Percentiles rank a stretch among this genome's conserved stretches.
These are phyloP conservation scores for Gracilariopsis chorda DNA, from an alignment of 23 red algal genomes.

Conservation along the genomic window DNA sequence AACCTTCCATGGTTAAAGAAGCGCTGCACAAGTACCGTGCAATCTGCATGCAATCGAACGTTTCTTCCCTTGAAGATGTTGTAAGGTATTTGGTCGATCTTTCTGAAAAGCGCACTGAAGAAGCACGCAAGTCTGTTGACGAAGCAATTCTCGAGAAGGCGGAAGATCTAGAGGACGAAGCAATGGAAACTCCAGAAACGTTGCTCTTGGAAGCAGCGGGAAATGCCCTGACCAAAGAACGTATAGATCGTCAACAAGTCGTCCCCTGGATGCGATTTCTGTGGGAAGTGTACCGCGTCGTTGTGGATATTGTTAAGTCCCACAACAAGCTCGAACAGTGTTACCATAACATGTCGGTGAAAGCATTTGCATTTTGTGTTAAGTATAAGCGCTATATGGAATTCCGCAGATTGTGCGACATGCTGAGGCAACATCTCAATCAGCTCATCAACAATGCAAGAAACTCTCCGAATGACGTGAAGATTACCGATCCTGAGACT, in stretches of 20 bases:
- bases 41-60: slow-evolving; percentile 82
- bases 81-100: slow-evolving; percentile 68
- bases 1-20: slow-evolving; percentile 88
- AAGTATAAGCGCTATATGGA: slow-evolving; percentile 88
- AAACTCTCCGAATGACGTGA: slow-evolving; percentile 78
- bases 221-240: slow-evolving; percentile 69
- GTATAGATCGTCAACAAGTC: slow-evolving; percentile 94
- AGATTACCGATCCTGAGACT: slow-evolving; percentile 85
- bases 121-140: slow-evolving; percentile 50
- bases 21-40: slow-evolving; percentile 97
- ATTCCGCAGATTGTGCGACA: slow-evolving; percentile 96
- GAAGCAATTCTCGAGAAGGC: slow-evolving; percentile 48
- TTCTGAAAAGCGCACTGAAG: slow-evolving; percentile 58
- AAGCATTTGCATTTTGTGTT: slow-evolving; percentile 86
- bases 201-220: slow-evolving; percentile 95
- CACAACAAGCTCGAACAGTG: slow-evolving; percentile 85
- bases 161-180: slow-evolving; percentile 82
- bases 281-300: slow-evolving; percentile 95
- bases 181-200: slow-evolving; percentile 83
- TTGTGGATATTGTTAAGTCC: slow-evolving; percentile 95
- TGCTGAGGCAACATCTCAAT: slow-evolving; percentile 96
- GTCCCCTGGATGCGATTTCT: slow-evolving; percentile 95
- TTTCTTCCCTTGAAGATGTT: slow-evolving; percentile 85
- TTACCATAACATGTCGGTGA: slow-evolving; percentile 90
- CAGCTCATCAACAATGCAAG: slow-evolving; percentile 80